Percentiles rank a stretch among this genome's conserved stretches.
Evolutionary conservation across 164 flowering plant genomes (phyloP).

Genomic region (Magnolia sinica): DNA sequence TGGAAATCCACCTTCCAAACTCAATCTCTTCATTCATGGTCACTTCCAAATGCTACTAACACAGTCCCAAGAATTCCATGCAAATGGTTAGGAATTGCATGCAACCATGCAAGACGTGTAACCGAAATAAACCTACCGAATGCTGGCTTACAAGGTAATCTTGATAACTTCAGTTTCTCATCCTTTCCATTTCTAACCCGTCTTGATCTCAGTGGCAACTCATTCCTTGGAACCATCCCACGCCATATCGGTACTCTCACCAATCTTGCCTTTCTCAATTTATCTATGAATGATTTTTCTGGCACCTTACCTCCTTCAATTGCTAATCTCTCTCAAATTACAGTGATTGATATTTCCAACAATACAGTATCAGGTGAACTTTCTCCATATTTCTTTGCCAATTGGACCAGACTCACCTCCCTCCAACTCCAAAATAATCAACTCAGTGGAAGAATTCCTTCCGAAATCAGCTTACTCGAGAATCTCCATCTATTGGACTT

Average conservation of each 20-base stretch:
- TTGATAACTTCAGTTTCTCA: constrained; percentile 20
- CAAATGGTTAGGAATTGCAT: constrained; percentile 20
- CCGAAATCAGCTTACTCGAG: constrained; percentile 15
- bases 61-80: background rate
- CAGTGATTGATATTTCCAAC: too few relatives aligned
- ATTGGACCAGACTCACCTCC: constrained; percentile 9
- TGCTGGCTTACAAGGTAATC: constrained; percentile 12
- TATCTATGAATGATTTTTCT: constrained; percentile 18
- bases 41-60: background rate
- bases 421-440: background rate
- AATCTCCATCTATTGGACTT: constrained; percentile 23
- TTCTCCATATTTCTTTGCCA: constrained; percentile 18
- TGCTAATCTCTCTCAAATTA: too few relatives aligned
- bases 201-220: constrained; percentile 12
- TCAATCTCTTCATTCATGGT: constrained; percentile 3
- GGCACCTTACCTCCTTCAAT: constrained; percentile 21
- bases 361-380: background rate
- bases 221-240: constrained; percentile 19
- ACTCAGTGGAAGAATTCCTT: constrained; percentile 18
- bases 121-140: constrained; percentile 9
- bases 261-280: constrained; percentile 20
- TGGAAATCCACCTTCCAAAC: constrained; percentile 3
- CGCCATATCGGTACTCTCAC: constrained; percentile 15
- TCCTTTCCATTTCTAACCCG: constrained; percentile 17
- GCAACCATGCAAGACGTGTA: constrained; percentile 14